These are phyloP conservation scores for Cladophialophora immunda DNA, from an alignment of 2,329 filamentous ascomycete species.

Conservation along the genomic window DNA sequence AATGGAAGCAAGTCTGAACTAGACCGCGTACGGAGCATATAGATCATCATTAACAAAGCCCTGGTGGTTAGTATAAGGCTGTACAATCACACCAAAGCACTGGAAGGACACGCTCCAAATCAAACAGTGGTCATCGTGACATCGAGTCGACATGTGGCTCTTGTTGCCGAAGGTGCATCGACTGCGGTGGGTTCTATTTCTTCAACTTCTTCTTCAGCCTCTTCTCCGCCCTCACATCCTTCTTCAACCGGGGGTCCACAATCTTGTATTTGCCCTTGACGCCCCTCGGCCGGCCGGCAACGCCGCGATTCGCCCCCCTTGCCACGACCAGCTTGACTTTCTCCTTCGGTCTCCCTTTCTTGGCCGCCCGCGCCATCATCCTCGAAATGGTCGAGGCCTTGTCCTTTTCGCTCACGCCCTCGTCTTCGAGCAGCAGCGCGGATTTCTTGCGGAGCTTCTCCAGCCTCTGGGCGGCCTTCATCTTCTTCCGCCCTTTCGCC, in stretches of 20 bases:
- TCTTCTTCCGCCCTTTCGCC: slow-evolving; percentile 95
- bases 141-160: not conserved
- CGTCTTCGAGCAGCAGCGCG: slow-evolving; percentile 86
- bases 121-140: not conserved
- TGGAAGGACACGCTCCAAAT: not conserved
- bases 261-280: slow-evolving; percentile 98
- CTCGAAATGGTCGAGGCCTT: slow-evolving; percentile 86
- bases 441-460: slow-evolving; percentile 98
- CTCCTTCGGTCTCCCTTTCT: slow-evolving; percentile 73
- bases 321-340: slow-evolving; percentile 90
- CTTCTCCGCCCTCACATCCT: slow-evolving; percentile 91
- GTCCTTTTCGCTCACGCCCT: slow-evolving; percentile 93
- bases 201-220: slow-evolving; percentile 78
- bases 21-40: not conserved
- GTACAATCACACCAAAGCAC: not conserved
- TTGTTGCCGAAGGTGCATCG: too few species aligned
- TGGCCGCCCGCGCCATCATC: slow-evolving; percentile 80
- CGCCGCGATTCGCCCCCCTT: slow-evolving; percentile 80
- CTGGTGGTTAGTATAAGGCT: not conserved
- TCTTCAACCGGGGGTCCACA: slow-evolving; percentile 94
- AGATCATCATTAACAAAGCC: not conserved
- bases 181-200: slow-evolving; percentile 39
- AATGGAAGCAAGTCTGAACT: not conserved
- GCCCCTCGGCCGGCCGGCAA: slow-evolving; percentile 85
- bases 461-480: slow-evolving; percentile 86